Evolutionary conservation across 2,329 filamentous ascomycete species (phyloP).

Genomic region (Colletotrichum tropicale): DNA sequence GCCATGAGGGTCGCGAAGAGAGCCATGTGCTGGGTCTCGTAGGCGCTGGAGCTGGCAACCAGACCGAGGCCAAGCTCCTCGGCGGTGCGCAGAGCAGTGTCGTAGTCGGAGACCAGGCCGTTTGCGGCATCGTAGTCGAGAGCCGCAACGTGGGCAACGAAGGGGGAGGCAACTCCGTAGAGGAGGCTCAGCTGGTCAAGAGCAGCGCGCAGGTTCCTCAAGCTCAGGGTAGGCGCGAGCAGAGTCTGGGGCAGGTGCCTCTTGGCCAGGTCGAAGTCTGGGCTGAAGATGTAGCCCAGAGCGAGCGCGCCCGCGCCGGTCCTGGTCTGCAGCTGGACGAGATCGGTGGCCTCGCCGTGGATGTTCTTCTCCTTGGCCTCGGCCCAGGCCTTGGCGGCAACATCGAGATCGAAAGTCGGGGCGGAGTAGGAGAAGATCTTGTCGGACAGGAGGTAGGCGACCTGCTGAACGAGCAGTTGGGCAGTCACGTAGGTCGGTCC

Average conservation of each 20-base stretch:
- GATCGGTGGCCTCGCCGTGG: slow-evolving; percentile 78
- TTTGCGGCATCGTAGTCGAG: slow-evolving; percentile 77
- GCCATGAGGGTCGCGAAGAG: slow-evolving; percentile 85
- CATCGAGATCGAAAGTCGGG: slow-evolving; percentile 89
- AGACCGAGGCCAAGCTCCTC: slow-evolving; percentile 91
- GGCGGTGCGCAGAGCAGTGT: slow-evolving; percentile 76
- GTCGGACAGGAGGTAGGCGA: slow-evolving; percentile 93
- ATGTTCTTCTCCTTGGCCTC: slow-evolving; percentile 74
- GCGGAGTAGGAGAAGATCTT: slow-evolving; percentile 98
- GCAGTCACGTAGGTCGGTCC: slow-evolving; percentile 93
- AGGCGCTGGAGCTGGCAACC: slow-evolving; percentile 82
- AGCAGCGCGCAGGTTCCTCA: slow-evolving; percentile 80
- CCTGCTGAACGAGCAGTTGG: slow-evolving; percentile 93
- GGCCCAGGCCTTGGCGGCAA: slow-evolving; percentile 81
- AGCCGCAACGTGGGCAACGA: slow-evolving; percentile 91
- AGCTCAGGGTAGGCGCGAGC: slow-evolving; percentile 81
- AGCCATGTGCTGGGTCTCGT: slow-evolving; percentile 95
- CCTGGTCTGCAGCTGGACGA: slow-evolving; percentile 84
- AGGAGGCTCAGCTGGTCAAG: slow-evolving; percentile 91
- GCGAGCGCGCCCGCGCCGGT: slow-evolving; percentile 89
- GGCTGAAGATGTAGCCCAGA: slow-evolving; percentile 96
- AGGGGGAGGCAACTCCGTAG: slow-evolving; percentile 89
- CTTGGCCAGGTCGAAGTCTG: slow-evolving; percentile 92
- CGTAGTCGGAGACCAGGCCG: slow-evolving; percentile 87
- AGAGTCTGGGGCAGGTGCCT: slow-evolving; percentile 91